These are phyloP conservation scores for Aspergillus campestris DNA, from an alignment of 495 filamentous ascomycete genomes.

Conservation along the genomic window DNA sequence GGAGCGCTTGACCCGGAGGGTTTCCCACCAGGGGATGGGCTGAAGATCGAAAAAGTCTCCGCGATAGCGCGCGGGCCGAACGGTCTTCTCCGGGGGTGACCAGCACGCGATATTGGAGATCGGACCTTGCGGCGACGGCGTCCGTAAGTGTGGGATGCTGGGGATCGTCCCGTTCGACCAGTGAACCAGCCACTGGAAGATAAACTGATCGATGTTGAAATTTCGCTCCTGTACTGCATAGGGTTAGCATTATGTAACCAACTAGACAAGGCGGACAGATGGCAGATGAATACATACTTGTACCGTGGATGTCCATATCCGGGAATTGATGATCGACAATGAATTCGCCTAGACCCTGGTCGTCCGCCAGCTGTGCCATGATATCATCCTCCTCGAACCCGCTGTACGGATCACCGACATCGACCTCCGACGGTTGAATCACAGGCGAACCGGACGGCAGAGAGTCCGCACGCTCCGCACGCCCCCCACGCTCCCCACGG, in stretches of 20 bases:
- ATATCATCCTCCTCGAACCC: slow-evolving; percentile 12
- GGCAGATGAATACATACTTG: slow-evolving; percentile 20
- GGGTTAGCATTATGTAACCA: slow-evolving; percentile 5
- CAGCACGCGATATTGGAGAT: slow-evolving; percentile 26
- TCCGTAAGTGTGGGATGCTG: slow-evolving; percentile 10
- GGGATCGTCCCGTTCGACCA: slow-evolving; percentile 14
- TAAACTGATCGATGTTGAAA: slow-evolving; percentile 37
- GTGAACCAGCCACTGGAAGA: slow-evolving; percentile 30
- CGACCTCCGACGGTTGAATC: slow-evolving; percentile 16
- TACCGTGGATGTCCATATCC: slow-evolving; percentile 25
- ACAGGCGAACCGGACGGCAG: not conserved
- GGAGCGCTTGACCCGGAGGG: slow-evolving; percentile 50
- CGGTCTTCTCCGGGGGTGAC: slow-evolving; percentile 33
- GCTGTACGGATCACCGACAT: slow-evolving; percentile 30
- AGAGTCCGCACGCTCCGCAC: slow-evolving; percentile 2
- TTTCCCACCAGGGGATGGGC: slow-evolving; percentile 64
- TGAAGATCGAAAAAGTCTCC: slow-evolving; percentile 62
- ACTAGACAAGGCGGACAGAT: not conserved
- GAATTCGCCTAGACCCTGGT: too few relatives aligned
- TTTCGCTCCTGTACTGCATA: slow-evolving; percentile 31
- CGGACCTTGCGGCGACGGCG: slow-evolving; percentile 14
- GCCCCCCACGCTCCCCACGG: slow-evolving; percentile 8
- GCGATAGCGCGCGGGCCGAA: slow-evolving; percentile 38
- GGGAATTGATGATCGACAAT: slow-evolving; percentile 16
- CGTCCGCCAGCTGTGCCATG: too few relatives aligned